Percentiles rank a stretch among this genome's conserved stretches.
phyloP scores from a whole-genome alignment of 352 stramenopile genomes.

The Phytophthora foliorum region DNA sequence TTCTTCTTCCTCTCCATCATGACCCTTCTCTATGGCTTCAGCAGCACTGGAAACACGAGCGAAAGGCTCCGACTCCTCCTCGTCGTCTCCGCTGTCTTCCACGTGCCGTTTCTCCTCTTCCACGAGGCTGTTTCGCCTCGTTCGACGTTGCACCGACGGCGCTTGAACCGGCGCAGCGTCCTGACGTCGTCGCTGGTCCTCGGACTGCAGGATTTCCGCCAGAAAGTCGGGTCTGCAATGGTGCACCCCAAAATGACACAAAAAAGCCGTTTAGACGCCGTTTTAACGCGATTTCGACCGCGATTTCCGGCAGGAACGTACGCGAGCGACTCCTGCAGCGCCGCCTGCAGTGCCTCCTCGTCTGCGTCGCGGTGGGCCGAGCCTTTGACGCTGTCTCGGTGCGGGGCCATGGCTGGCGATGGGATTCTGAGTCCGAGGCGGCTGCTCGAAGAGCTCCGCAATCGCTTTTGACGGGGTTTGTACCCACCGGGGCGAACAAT shows the following conservation, averaged over 20 bases:
- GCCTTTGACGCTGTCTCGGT: conserved; percentile 25
- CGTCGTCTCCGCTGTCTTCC: conserved; percentile 31
- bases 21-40: background rate
- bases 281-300: conserved; percentile 1
- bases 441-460: conserved; percentile 4
- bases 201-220: conserved; percentile 75
- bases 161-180: background rate
- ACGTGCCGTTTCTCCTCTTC: conserved; percentile 27
- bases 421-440: conserved; percentile 19
- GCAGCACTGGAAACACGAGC: background rate
- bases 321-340: conserved; percentile 70
- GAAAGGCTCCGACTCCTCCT: conserved; percentile 23
- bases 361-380: conserved; percentile 66
- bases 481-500: conserved; percentile 25
- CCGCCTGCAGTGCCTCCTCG: conserved; percentile 74
- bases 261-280: conserved; percentile 11
- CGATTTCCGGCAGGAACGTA: conserved; percentile 34
- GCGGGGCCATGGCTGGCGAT: conserved; percentile 26
- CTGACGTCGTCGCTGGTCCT: conserved; percentile 35
- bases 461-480: background rate
- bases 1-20: conserved; percentile 35
- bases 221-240: conserved; percentile 67
- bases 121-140: conserved; percentile 12
- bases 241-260: background rate
- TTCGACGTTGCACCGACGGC: conserved; percentile 1